Evolutionary conservation across 139 green algal species (phyloP).

Genomic region (Eudorina sp.): DNA sequence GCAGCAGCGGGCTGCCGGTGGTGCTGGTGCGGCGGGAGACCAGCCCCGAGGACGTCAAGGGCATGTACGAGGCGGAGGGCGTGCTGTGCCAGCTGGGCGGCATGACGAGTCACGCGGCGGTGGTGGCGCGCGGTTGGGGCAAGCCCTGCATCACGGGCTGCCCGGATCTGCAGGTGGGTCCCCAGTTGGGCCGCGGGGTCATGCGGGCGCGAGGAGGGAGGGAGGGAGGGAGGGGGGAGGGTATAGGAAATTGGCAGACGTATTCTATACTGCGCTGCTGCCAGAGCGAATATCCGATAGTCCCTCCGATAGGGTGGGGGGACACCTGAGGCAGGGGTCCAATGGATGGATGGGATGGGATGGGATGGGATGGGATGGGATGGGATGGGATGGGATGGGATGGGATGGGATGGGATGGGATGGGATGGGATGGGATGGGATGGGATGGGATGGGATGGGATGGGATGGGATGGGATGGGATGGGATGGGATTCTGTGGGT

Average conservation of each 20-base stretch:
- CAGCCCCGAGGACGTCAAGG: slow-evolving; percentile 88
- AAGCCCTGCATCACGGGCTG: slow-evolving; percentile 92
- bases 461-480: too few relatives aligned
- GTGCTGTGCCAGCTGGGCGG: slow-evolving; percentile 89
- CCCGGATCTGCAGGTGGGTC: slow-evolving; percentile 78
- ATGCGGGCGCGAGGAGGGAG: too few relatives aligned
- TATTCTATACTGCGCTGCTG: too few relatives aligned
- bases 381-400: neutral
- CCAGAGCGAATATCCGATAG: neutral
- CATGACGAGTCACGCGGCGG: slow-evolving; percentile 92
- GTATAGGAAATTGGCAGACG: too few relatives aligned
- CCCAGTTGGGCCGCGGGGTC: neutral
- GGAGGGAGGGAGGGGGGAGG: too few relatives aligned
- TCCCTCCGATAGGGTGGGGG: neutral
- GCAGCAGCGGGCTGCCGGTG: slow-evolving; percentile 66
- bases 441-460: too few relatives aligned
- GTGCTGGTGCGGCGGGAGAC: slow-evolving; percentile 90
- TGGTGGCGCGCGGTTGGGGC: slow-evolving; percentile 91
- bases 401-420: neutral
- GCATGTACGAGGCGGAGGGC: slow-evolving; percentile 80
- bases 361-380: neutral
- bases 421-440: neutral
- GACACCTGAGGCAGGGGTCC: neutral
- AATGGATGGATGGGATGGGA: neutral
- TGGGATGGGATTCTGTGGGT: too few relatives aligned